A percentile compares a stretch with the other conserved stretches of the same genome.
These are phyloP conservation scores for Leptomonas pyrrhocoris DNA, from an alignment of 208 protist species.

Conservation along the genomic window DNA sequence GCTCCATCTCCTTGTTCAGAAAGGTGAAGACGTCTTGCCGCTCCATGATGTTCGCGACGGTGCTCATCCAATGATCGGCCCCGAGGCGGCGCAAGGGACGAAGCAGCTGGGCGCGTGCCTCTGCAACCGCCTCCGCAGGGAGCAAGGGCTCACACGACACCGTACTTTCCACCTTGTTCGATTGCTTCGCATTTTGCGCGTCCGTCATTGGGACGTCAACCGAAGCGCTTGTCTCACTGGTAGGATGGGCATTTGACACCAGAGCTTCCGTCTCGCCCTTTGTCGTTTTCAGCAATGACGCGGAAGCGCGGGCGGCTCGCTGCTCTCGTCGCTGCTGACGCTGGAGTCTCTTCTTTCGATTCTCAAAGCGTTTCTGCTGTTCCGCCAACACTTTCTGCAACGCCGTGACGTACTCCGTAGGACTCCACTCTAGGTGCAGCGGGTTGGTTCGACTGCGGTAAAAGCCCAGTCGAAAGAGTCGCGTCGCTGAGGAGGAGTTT, in stretches of 20 bases:
- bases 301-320: neutral
- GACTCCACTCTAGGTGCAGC: constrained; percentile 69
- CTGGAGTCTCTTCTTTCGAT: neutral
- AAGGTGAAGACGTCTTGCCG: constrained; percentile 57
- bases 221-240: too few species aligned
- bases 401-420: constrained; percentile 26
- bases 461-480: constrained; percentile 65
- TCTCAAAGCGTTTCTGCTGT: constrained; percentile 5
- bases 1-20: constrained; percentile 48
- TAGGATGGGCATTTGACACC: neutral
- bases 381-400: constrained; percentile 23
- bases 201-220: too few species aligned
- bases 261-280: neutral
- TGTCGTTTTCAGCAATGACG: neutral
- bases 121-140: constrained; percentile 7
- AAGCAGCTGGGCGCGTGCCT: constrained; percentile 19
- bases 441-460: constrained; percentile 46
- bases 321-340: constrained; percentile 3
- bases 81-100: constrained; percentile 13
- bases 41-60: constrained; percentile 48
- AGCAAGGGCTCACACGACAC: too few species aligned
- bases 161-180: too few species aligned
- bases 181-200: too few species aligned
- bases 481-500: constrained; percentile 19
- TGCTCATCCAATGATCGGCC: constrained; percentile 43